A percentile compares a stretch with the other conserved stretches of the same genome.
Conservation (phyloP, 2,329 filamentous ascomycete genomes). For the Xylaria sp. region DNA sequence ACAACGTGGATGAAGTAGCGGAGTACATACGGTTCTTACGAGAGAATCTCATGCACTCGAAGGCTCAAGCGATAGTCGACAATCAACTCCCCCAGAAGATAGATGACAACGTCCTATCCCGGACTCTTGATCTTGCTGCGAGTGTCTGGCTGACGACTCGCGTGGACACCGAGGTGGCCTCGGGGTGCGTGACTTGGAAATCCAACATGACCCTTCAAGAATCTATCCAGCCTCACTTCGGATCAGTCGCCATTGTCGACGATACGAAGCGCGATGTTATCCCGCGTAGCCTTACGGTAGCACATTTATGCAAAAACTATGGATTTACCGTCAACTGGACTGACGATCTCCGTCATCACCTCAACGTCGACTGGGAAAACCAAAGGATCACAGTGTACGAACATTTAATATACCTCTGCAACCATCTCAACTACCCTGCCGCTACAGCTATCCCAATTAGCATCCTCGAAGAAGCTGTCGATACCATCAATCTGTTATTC, state of each 20-base stretch:
- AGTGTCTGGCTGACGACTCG: not conserved
- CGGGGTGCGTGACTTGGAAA: not conserved
- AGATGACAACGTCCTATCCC: not conserved
- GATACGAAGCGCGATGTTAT: not conserved
- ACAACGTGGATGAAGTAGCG: not conserved
- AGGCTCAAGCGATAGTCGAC: not conserved
- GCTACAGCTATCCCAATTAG: not conserved
- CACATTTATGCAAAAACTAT: not conserved
- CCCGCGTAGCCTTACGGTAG: not conserved
- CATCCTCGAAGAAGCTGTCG: slow-evolving; percentile 6
- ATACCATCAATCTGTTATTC: slow-evolving; percentile 7
- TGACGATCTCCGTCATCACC: not conserved
- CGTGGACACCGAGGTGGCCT: not conserved
- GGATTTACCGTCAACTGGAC: not conserved
- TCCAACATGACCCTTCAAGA: not conserved
- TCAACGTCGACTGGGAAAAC: not conserved
- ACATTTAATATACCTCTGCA: slow-evolving; percentile 6
- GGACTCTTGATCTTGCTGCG: slow-evolving; percentile 3
- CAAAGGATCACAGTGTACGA: slow-evolving; percentile 11
- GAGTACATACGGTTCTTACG: slow-evolving; percentile 1
- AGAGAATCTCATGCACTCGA: not conserved
- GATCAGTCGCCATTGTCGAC: not conserved
- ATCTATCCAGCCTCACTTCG: not conserved
- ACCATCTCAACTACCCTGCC: not conserved
- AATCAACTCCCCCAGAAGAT: not conserved